A percentile compares a stretch with the other conserved stretches of the same genome.
Conservation (phyloP, 2,329 filamentous ascomycete species). For the Alternaria panax region DNA sequence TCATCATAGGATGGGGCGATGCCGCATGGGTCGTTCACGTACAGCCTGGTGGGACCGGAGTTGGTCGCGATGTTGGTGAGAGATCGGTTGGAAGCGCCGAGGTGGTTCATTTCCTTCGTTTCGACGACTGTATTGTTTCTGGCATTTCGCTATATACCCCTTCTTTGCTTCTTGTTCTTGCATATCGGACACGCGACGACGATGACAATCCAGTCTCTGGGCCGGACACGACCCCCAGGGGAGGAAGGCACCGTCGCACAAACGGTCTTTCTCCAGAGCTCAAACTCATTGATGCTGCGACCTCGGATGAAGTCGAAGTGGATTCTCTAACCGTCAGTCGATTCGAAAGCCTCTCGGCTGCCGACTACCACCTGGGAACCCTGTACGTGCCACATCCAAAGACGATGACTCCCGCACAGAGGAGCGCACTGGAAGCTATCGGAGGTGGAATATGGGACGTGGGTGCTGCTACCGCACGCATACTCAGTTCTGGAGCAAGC, state of each 20-base stretch:
- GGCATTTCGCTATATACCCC: conserved; percentile 96
- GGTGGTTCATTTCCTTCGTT: conserved; percentile 90
- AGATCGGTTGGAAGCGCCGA: conserved; percentile 81
- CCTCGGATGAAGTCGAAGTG: conserved; percentile 82
- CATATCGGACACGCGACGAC: conserved; percentile 80
- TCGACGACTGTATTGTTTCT: conserved; percentile 93
- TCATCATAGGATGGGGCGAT: conserved; percentile 94
- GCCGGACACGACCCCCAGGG: conserved; percentile 65
- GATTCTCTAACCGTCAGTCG: conserved; percentile 86
- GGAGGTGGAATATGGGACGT: conserved; percentile 87
- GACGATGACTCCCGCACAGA: conserved; percentile 67
- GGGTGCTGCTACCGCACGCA: conserved; percentile 82
- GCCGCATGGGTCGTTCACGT: conserved; percentile 97
- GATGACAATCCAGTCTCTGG: conserved; percentile 67
- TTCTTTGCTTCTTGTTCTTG: conserved; percentile 87
- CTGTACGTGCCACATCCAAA: conserved; percentile 77
- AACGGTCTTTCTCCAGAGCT: conserved; percentile 88
- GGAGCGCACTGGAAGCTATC: conserved; percentile 78
- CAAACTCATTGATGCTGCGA: conserved; percentile 85
- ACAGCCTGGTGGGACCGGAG: conserved; percentile 73
- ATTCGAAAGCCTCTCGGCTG: conserved; percentile 83
- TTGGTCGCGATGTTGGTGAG: conserved; percentile 72
- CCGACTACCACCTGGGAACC: conserved; percentile 89
- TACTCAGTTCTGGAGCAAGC: conserved; percentile 88
- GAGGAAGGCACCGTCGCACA: conserved; percentile 73